These are phyloP conservation scores for Geotrichum ghanense DNA, from an alignment of 805 yeast species.

Conservation along the genomic window DNA sequence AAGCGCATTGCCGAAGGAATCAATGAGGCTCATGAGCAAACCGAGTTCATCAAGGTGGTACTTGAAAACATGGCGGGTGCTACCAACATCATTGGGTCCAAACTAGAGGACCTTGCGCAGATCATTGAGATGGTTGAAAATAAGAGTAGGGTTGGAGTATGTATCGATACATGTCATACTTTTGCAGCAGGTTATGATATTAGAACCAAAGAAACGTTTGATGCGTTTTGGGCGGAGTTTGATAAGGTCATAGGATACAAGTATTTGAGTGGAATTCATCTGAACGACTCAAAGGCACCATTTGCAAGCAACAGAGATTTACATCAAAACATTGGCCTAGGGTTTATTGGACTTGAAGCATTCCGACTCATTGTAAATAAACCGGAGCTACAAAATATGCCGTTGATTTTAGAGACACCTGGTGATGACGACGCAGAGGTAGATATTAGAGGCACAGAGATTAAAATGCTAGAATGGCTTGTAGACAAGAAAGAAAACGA, in stretches of 20 bases:
- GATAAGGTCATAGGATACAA: constrained; percentile 64
- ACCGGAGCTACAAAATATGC: constrained; percentile 48
- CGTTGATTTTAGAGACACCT: constrained; percentile 85
- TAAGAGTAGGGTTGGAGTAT: constrained; percentile 83
- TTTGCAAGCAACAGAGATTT: constrained; percentile 80
- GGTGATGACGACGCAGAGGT: constrained; percentile 11
- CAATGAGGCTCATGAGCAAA: constrained; percentile 63
- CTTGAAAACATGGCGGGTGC: constrained; percentile 98
- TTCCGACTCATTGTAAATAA: constrained; percentile 72
- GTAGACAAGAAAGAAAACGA: constrained; percentile 45
- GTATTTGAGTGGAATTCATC: constrained; percentile 69
- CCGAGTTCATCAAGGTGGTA: constrained; percentile 73
- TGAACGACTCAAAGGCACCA: constrained; percentile 94
- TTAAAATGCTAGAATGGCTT: constrained; percentile 70
- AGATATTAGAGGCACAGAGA: constrained; percentile 62
- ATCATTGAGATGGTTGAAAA: constrained; percentile 74
- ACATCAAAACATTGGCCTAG: constrained; percentile 82
- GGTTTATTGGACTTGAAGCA: constrained; percentile 78
- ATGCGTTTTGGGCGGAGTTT: constrained; percentile 63
- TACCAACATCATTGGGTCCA: constrained; percentile 79
- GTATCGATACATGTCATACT: constrained; percentile 92
- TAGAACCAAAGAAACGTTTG: constrained; percentile 43
- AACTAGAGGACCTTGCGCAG: constrained; percentile 58
- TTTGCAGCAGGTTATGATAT: constrained; percentile 96
- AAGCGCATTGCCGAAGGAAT: constrained; percentile 64